Evolutionary conservation across 192 early-diverging fungal species (phyloP), one percentile per base, ranked within the genome.

Genomic region (Dissophora ornata): DNA sequence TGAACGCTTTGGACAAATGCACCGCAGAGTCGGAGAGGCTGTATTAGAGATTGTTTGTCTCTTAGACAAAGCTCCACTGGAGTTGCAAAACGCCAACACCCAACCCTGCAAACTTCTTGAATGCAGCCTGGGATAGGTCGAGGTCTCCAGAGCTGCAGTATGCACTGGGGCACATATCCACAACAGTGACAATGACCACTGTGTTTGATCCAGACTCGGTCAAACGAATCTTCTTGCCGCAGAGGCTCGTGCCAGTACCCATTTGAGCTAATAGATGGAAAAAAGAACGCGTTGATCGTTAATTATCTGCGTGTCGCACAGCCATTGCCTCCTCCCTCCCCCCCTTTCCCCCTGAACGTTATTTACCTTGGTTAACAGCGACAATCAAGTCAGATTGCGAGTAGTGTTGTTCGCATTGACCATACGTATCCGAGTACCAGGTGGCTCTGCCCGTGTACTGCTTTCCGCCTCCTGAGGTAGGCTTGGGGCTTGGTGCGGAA

Each of bases 381-480:
- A 77, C 71, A 45, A 77, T 77, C 51, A 67, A 30, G 16, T 77
- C 73, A 0, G 73, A 77, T 33, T 77, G 73, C 25, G 73, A 77
- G 28, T 77, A 77, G 18, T 24, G 25, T 18, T 67, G 33, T 26
- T 77, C 73, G 34, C 73, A 77, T 33, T 77, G 73, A 19, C 73
- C 73, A 44, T 18, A 53, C 18, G 73, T 77, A 28, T 77, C 73
- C 44, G 73, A 77, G 65, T 67, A 77, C 73, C 73, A 77, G 53
- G 73, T 77, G 12, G 33, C 59, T 16, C 65, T 66, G 18, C 73
- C 73, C 7, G 64, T 38, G 34, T 29, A 77, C 34, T 16, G 29
- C 22, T 65, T 41, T 24, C 45, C 45, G 25, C 53, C 36, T 46
- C 25, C 19, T 9, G n/a, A n/a, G n/a, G 32, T 16, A 40, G 54